Conservation (phyloP, 345 rosid species). For the Linum trigynum region DNA sequence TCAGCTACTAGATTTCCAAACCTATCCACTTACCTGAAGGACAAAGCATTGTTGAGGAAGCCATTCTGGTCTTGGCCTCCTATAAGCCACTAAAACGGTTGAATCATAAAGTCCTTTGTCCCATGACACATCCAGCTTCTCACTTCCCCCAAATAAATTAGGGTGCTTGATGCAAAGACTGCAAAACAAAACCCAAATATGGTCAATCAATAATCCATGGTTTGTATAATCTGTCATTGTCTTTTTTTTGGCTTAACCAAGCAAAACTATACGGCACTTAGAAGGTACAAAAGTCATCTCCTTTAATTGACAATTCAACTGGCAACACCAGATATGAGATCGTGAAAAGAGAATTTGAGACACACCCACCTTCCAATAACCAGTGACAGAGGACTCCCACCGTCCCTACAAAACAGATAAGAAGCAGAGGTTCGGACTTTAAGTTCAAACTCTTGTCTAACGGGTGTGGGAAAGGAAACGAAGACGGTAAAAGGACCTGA, state of each 20-base stretch:
- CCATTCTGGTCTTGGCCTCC: slow-evolving; percentile 94
- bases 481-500: background rate
- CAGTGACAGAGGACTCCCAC: slow-evolving; percentile 71
- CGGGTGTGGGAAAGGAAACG: background rate
- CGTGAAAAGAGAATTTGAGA: slow-evolving; percentile 1
- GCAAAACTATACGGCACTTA: background rate
- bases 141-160: slow-evolving; percentile 95
- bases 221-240: background rate
- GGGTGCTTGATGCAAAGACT: slow-evolving; percentile 92
- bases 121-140: slow-evolving; percentile 93
- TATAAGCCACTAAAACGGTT: slow-evolving; percentile 63
- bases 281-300: background rate
- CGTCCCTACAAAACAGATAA: slow-evolving; percentile 30
- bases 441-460: background rate
- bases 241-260: background rate
- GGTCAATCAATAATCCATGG: background rate
- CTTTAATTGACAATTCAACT: background rate
- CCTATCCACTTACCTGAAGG: slow-evolving; percentile 40
- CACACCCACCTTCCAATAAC: slow-evolving; percentile 73
- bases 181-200: slow-evolving; percentile 20
- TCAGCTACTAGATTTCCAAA: no score
- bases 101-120: slow-evolving; percentile 89
- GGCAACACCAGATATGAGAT: background rate
- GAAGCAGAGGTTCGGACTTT: background rate
- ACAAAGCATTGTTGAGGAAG: slow-evolving; percentile 82